Evolutionary conservation across 2,329 filamentous ascomycete species (phyloP), one percentile per base, ranked within the genome.

Genomic region (Xylaria sp.): DNA sequence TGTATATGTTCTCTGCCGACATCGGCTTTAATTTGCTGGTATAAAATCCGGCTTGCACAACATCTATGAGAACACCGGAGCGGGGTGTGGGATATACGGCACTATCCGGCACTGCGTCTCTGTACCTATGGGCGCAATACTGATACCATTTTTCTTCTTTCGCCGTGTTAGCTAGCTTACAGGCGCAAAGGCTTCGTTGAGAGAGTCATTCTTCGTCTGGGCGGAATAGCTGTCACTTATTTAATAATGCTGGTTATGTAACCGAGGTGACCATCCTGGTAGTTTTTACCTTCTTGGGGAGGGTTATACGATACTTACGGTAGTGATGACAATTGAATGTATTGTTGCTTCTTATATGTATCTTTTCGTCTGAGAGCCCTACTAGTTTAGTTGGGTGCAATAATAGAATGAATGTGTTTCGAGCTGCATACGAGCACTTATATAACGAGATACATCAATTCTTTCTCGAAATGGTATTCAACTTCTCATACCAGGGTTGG

Each of bases 1-100:
- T 71, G 72, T 74, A 75, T 61, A 74, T 73, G 72, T 58, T 69
- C 37, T 53, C 25, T 29, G 23, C n/a, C 37, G 13, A 42, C 13
- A 3, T 21, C 2, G 35, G 54, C 21, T 47, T 44, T 16, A 13
- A 29, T 55, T 16, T 60, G 47, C 44, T 48, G 35, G 58, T 60
- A 40, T 27, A 27, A 25, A 55, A 44, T 42, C 44, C 44, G 10
- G 35, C 35, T 54, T 37, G 44, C 51, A n/a, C 16, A 37, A 18
- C 54, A 50, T 23, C 18, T 18, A 35, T 44, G 13, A 44, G 40
- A n/a, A 44, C 40, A 25, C 27, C 8, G 10, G 16, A n/a, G 27
- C n/a, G 9, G 40, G 25, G 23, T 18, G 13, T 32, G 32, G 8
- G 42, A 53, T 59, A 47, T 48, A 65, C 48, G 55, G 32, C n/a